phyloP scores from a whole-genome alignment of 2,329 filamentous ascomycete species.

The Nannizzia gypsea region DNA sequence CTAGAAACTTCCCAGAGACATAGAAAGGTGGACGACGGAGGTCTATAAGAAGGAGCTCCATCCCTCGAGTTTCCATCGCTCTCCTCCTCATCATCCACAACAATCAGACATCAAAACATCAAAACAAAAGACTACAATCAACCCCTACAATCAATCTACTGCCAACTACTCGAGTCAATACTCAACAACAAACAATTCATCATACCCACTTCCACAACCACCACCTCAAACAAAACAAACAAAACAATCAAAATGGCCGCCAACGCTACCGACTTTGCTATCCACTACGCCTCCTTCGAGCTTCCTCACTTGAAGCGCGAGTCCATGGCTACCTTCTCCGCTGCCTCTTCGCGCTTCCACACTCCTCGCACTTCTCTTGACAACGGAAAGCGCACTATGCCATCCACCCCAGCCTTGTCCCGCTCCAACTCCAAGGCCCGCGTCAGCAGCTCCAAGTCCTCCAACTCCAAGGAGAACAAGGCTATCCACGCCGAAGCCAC shows the following conservation, averaged over 20 bases:
- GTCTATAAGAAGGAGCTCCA: constrained; percentile 5
- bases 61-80: not conserved
- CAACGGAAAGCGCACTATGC: constrained; percentile 1
- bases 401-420: constrained; percentile 1
- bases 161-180: not conserved
- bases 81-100: not conserved
- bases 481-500: not conserved
- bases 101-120: not conserved
- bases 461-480: not conserved
- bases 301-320: not conserved
- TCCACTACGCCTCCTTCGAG: constrained; percentile 4
- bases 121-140: not conserved
- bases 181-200: not conserved
- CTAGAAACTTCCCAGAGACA: not conserved
- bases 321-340: not conserved
- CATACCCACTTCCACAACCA: not conserved
- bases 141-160: not conserved
- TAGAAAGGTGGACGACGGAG: not conserved
- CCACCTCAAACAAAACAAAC: not conserved
- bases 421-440: constrained; percentile 2
- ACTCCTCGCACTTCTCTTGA: constrained; percentile 2
- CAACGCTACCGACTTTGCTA: constrained; percentile 5
- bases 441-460: not conserved
- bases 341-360: constrained; percentile 4
- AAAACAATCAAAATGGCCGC: not conserved